Percentiles rank a stretch among this genome's conserved stretches.
Evolutionary conservation across 2,329 filamentous ascomycete genomes (phyloP).

Genomic region (Aspergillus tubingensis): DNA sequence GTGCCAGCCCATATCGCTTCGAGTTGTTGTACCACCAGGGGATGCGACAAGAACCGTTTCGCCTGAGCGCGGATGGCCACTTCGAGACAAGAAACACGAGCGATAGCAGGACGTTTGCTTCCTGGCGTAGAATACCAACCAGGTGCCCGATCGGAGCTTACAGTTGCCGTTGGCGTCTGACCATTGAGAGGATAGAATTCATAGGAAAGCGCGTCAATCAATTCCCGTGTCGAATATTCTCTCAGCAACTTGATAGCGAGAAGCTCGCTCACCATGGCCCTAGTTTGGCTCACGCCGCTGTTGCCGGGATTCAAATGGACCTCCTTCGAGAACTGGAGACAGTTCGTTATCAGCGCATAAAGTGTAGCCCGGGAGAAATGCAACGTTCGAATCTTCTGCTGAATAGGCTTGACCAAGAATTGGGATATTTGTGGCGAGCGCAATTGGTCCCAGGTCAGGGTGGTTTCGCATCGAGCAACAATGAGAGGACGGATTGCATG

Average conservation of each 20-base stretch:
- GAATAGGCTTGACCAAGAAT: conserved; percentile 93
- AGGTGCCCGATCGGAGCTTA: conserved; percentile 35
- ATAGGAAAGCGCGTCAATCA: conserved; percentile 92
- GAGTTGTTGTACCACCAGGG: conserved; percentile 89
- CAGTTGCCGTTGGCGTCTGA: conserved; percentile 55
- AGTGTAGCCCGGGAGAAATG: conserved; percentile 85
- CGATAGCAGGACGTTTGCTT: conserved; percentile 58
- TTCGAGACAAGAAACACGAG: conserved; percentile 85
- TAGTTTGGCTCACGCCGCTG: conserved; percentile 77
- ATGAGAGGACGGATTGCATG: conserved; percentile 87
- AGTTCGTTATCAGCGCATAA: conserved; percentile 91
- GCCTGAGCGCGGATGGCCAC: conserved; percentile 90
- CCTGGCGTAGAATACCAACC: conserved; percentile 39
- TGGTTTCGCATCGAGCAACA: conserved; percentile 83
- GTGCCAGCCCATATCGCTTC: conserved; percentile 96
- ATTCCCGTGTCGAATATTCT: conserved; percentile 83
- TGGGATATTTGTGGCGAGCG: conserved; percentile 95
- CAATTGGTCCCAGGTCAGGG: conserved; percentile 90
- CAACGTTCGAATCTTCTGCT: conserved; percentile 78
- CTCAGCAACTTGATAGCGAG: conserved; percentile 85
- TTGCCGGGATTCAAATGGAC: conserved; percentile 78
- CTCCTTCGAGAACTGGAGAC: conserved; percentile 89
- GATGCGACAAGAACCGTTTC: conserved; percentile 89
- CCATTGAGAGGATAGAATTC: conserved; percentile 93
- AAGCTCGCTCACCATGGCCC: conserved; percentile 86